A percentile compares a stretch with the other conserved stretches of the same genome.
phyloP scores from a whole-genome alignment of 2,329 filamentous ascomycete species.

The Fusarium tuaranense region DNA sequence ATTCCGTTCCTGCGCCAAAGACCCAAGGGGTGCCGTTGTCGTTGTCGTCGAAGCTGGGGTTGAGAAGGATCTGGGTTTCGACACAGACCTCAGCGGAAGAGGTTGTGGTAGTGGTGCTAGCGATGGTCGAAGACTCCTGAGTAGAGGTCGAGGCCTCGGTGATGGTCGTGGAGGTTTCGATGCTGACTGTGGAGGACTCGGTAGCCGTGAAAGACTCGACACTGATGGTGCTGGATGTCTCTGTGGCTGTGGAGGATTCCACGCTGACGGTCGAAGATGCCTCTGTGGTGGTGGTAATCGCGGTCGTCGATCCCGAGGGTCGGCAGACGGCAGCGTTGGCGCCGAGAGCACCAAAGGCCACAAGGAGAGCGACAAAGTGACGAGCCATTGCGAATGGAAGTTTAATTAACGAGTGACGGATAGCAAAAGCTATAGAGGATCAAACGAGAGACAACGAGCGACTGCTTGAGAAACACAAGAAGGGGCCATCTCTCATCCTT shows the following conservation, averaged over 20 bases:
- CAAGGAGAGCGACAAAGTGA: not conserved
- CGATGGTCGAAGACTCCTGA: not conserved
- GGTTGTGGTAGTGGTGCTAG: not conserved
- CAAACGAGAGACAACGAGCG: not conserved
- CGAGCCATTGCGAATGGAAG: not conserved
- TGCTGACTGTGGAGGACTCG: not conserved
- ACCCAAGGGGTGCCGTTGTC: not conserved
- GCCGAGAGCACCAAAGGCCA: not conserved
- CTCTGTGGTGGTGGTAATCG: not conserved
- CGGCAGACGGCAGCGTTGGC: not conserved
- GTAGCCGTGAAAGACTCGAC: not conserved
- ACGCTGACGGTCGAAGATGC: not conserved
- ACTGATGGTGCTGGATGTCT: not conserved
- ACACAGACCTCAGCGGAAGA: not conserved
- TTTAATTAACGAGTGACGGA: not conserved
- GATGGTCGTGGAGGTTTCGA: not conserved
- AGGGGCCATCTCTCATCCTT: not conserved
- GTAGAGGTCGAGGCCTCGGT: not conserved
- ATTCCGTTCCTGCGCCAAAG: not conserved
- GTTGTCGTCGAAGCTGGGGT: conserved; percentile 11
- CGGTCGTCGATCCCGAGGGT: not conserved
- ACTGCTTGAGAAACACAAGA: not conserved
- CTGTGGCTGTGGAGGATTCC: not conserved
- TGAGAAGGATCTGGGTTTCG: conserved; percentile 4
- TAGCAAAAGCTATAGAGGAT: not conserved